phyloP scores from a whole-genome alignment of 1,284 basidiomycete species.

The Singerocomus inundabilis region DNA sequence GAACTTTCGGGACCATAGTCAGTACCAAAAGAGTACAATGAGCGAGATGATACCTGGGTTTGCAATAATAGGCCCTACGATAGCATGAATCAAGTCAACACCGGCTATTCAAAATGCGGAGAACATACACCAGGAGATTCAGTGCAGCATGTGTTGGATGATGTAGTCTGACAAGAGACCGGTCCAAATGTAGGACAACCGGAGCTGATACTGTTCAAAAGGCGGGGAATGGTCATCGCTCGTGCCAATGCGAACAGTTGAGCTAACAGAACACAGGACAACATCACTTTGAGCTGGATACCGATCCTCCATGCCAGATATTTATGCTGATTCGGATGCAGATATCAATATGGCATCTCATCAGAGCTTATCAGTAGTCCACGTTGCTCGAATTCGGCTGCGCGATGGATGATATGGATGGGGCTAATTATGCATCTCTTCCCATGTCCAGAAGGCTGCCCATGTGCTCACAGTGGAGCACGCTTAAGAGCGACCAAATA shows the following conservation, averaged over 20 bases:
- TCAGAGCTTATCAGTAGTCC: not conserved
- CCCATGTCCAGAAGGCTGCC: not conserved
- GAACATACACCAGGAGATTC: constrained; percentile 47
- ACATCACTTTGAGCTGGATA: constrained; percentile 5
- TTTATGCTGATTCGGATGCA: constrained; percentile 14
- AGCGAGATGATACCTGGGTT: constrained; percentile 48
- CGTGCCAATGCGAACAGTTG: constrained; percentile 16
- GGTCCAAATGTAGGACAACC: constrained; percentile 43
- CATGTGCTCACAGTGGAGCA: too few relatives aligned
- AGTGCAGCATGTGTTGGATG: constrained; percentile 48
- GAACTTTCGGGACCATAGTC: constrained; percentile 40
- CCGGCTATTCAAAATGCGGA: not conserved
- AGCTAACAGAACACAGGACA: constrained; percentile 17
- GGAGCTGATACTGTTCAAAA: constrained; percentile 37
- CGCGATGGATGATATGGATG: not conserved
- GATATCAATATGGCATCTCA: not conserved
- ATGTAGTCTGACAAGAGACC: constrained; percentile 46
- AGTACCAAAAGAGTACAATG: not conserved
- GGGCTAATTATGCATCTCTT: constrained; percentile 1
- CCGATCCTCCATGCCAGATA: constrained; percentile 3
- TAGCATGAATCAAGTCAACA: constrained; percentile 1
- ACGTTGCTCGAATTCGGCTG: not conserved
- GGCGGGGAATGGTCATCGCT: constrained; percentile 19
- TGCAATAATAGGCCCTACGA: constrained; percentile 59
- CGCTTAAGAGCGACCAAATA: not conserved